These are phyloP conservation scores for Paraconiothyrium sp. DNA, from an alignment of 2,329 filamentous ascomycete species.

Conservation along the genomic window DNA sequence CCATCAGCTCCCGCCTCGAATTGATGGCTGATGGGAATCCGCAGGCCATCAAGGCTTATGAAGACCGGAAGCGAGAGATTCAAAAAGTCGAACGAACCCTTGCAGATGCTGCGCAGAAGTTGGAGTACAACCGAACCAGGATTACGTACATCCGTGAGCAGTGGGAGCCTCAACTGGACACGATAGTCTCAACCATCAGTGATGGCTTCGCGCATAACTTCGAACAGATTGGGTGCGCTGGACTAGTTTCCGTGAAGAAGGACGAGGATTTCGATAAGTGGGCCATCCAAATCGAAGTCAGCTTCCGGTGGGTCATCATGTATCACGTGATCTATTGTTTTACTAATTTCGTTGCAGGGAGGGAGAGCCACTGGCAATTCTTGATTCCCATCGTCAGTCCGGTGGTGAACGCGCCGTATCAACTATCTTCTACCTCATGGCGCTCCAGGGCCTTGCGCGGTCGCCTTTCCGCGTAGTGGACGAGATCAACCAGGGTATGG, in stretches of 20 bases:
- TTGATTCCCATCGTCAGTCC: conserved; percentile 93
- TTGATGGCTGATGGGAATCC: conserved; percentile 82
- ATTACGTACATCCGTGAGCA: conserved; percentile 73
- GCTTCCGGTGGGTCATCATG: conserved; percentile 75
- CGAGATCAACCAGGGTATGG: conserved; percentile 99
- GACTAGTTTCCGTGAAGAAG: conserved; percentile 88
- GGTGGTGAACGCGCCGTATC: conserved; percentile 96
- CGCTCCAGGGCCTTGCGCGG: conserved; percentile 89
- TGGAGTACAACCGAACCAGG: conserved; percentile 64
- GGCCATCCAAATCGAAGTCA: conserved; percentile 93
- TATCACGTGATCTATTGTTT: conserved; percentile 8
- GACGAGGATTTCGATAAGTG: conserved; percentile 92
- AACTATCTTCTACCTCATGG: conserved; percentile 99
- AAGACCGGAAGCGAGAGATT: conserved; percentile 66
- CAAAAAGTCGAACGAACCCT: conserved; percentile 69
- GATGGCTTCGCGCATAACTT: conserved; percentile 94
- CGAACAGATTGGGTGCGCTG: conserved; percentile 90
- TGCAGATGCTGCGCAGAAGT: conserved; percentile 61
- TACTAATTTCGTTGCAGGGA: conserved; percentile 28
- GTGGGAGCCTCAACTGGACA: conserved; percentile 88
- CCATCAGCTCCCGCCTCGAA: conserved; percentile 78
- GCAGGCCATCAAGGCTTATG: conserved; percentile 77
- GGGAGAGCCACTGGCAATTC: conserved; percentile 83
- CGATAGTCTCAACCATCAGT: conserved; percentile 81
- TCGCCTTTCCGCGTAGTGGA: conserved; percentile 98